Percentiles rank a stretch among this genome's conserved stretches.
Evolutionary conservation across 768 basidiomycete species (phyloP).

Genomic region (Auricularia auricula-judae): DNA sequence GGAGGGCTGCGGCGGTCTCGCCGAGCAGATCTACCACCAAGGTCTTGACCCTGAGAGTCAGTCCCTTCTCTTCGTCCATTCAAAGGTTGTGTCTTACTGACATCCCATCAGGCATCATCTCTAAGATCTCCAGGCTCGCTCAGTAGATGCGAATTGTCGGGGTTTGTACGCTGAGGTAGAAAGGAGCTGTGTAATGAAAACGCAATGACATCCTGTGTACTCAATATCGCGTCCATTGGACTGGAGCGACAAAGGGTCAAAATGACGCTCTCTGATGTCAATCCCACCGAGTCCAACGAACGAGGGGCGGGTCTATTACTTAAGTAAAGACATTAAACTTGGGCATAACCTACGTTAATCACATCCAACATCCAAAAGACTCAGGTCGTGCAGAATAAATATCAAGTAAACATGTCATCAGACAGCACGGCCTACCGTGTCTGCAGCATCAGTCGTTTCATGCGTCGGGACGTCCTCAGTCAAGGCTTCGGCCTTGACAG

Average conservation of each 20-base stretch:
- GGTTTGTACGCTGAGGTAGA: not conserved
- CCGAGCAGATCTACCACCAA: constrained; percentile 78
- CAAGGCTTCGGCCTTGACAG: not conserved
- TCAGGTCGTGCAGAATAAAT: too few species aligned
- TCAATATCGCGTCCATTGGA: too few species aligned
- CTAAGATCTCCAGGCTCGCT: constrained; percentile 32
- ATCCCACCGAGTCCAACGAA: not conserved
- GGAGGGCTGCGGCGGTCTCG: constrained; percentile 62
- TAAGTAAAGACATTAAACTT: too few species aligned
- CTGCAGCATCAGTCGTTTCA: not conserved
- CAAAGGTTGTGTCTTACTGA: not conserved
- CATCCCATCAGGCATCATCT: constrained; percentile 30
- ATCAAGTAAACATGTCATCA: too few species aligned
- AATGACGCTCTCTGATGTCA: too few species aligned
- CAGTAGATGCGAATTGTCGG: constrained; percentile 8
- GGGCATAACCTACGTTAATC: too few species aligned
- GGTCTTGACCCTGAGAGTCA: constrained; percentile 67
- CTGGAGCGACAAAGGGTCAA: not conserved
- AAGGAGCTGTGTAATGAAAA: not conserved
- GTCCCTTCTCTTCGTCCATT: constrained; percentile 16
- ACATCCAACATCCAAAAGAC: too few species aligned
- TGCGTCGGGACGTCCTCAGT: not conserved
- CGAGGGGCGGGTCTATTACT: not conserved
- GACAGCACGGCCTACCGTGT: too few species aligned
- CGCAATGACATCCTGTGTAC: not conserved